Base-by-base conservation (phyloP, 1,139 yeast species). In the Suhomyces wounanorum region DNA sequence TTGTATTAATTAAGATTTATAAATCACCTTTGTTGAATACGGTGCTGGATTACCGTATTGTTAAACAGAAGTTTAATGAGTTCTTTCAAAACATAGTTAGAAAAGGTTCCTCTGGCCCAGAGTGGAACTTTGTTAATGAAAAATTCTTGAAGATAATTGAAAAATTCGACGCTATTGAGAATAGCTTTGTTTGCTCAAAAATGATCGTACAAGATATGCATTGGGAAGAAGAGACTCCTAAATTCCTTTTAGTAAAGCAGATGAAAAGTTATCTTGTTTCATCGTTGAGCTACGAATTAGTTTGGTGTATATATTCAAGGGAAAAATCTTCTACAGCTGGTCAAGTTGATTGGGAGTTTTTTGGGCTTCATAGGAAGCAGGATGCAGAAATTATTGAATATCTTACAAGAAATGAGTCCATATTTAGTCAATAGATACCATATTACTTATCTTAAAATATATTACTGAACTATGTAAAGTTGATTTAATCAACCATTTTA, bases 241-340 rank as follows among this genome's bases (percentile, higher is more conserved):
- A 68, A 3, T 69, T 70, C 50, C 70, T 70, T 47, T 59, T 76
- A 47, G 62, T 76, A 35, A 68, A 67, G 37, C 64, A 64, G 48
- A 73, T 75, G 72, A 68, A 69, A 49, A 70, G 67, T 52, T 70
- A 73, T 58, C 68, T 75, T 51, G 73, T 69, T 13, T 69, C 77
- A 18, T 70, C 77, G 49, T 66, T 77, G 49, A 62, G 64, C 40
- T 73, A 72, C 55, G 81, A 77, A 57, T 58, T 77, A 62, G 71
- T 74, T 25, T 75, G 77, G 77, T 63, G 68, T 40, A 69, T 75
- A 38, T 73, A 72, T 59, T 65, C 68, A 49, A 54, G 63, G 50
- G 66, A 65, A 46, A 54, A 52, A 40, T 13, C 18, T 2, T 51
- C 52, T 26, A 44, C 49, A 13, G 48, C 51, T 23, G 28, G 30